Base-by-base conservation (phyloP, 768 basidiomycete species). In the Fomitopsis serialis region DNA sequence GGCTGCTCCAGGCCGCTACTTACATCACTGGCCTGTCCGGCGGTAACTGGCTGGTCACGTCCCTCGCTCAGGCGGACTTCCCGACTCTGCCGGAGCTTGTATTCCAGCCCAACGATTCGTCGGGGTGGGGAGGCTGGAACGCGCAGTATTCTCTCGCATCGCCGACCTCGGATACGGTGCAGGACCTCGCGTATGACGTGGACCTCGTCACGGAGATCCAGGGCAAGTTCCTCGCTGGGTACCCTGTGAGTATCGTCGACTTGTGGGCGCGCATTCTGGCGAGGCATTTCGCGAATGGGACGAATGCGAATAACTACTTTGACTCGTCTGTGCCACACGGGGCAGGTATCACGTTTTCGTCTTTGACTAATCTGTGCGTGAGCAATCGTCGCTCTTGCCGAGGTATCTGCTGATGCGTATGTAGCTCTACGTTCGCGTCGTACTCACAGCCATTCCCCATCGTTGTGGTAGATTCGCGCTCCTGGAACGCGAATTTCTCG, bases 231-330 rank as follows among this genome's bases (percentile, higher is more conserved):
- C 80, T 71, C n/a, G 58, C 57, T 0, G 67, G 64, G 19, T 64
- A 61, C 34, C 61, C 52, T 34, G 57, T 52, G 21, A 58, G 59
- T 50, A 53, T 87, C 45, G 79, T 80, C 1, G 87, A 89, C 62
- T 69, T 81, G 6, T 88, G 83, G 76, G 71, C 78, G 0, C 79
- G 85, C 1, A 78, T 82, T 63, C 74, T 90, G 29, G 77, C 84
- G 1, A 85, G 85, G 56, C 89, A 91, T 64, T 89, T 89, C 60
- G 69, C 86, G 54, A 87, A 83, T 61, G 78, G 81, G 49, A 89
- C 87, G 0, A 72, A 74, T 7, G 69, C 74, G 15, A 52, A 52
- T 10, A 82, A 86, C 60, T 82, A 87, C 60, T 85, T 82, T 66
- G 78, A 78, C 1, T 79, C 82, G 45, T 64, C 75, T 36, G 71